Evolutionary conservation across 257 asterid genomes (phyloP).

Genomic region (Ligustrum vulgare): DNA sequence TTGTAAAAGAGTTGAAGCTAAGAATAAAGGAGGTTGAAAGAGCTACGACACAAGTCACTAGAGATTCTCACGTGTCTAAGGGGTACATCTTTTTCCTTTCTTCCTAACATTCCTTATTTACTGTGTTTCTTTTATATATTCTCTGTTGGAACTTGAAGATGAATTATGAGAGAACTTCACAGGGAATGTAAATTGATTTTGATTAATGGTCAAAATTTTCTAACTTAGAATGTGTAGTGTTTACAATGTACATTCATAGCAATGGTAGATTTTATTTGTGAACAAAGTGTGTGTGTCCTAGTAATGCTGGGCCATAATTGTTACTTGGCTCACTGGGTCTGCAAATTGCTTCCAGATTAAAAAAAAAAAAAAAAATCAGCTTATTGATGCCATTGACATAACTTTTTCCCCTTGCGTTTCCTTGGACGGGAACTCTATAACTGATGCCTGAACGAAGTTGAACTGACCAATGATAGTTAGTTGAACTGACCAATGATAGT

Average conservation of each 20-base stretch:
- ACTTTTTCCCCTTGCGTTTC: conserved; percentile 7
- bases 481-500: neutral
- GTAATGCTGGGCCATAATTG: conserved; percentile 3
- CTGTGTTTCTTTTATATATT: neutral
- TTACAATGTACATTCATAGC: neutral
- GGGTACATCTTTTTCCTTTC: conserved; percentile 41
- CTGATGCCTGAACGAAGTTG: neutral
- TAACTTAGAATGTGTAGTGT: neutral
- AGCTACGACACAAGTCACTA: conserved; percentile 54
- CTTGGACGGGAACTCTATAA: neutral
- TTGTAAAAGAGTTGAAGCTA: conserved; percentile 77
- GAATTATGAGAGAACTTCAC: neutral
- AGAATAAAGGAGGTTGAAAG: conserved; percentile 86
- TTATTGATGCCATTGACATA: neutral
- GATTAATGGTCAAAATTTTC: neutral
- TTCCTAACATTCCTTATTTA: conserved; percentile 7
- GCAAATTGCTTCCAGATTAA: neutral
- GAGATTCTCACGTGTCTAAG: conserved; percentile 64
- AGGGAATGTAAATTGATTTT: conserved; percentile 7
- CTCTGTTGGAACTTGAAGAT: neutral
- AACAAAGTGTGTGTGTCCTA: neutral
- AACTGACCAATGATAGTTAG: neutral
- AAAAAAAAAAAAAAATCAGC: neutral
- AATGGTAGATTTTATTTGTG: neutral
- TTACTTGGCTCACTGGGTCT: neutral